A percentile compares a stretch with the other conserved stretches of the same genome.
Conservation (phyloP, 2,329 filamentous ascomycete species). For the Venturia asperata region DNA sequence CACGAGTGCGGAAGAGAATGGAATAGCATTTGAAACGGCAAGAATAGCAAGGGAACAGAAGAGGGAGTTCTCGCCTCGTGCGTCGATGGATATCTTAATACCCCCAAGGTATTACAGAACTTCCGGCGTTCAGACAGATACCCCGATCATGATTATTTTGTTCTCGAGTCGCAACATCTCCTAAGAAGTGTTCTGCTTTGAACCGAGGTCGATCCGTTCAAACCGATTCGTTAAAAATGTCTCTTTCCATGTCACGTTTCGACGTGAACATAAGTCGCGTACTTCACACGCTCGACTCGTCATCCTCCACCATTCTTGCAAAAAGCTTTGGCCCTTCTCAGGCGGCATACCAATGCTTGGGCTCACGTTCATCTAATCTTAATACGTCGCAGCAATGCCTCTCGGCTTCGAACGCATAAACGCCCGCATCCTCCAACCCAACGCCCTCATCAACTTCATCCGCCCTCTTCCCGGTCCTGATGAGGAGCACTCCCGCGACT, state of each 20-base stretch:
- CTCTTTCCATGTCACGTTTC: neutral
- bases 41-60: no score
- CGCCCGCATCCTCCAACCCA: conserved; percentile 65
- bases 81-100: no score
- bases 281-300: neutral
- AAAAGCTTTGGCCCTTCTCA: neutral
- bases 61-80: no score
- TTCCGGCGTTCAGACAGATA: no score
- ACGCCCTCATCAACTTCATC: conserved; percentile 76
- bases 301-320: neutral
- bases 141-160: no score
- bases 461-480: conserved; percentile 60
- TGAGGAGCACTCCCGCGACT: conserved; percentile 28
- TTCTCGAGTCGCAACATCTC: no score
- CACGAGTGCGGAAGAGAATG: no score
- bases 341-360: neutral
- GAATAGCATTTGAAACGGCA: no score
- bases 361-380: neutral
- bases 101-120: no score
- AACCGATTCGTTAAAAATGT: no score
- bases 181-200: no score
- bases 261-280: conserved; percentile 5
- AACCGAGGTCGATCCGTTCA: no score
- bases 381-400: conserved; percentile 50
- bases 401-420: conserved; percentile 74